Evolutionary conservation across 1,139 yeast species (phyloP).

Genomic region (Nakaseomyces nivariensis): DNA sequence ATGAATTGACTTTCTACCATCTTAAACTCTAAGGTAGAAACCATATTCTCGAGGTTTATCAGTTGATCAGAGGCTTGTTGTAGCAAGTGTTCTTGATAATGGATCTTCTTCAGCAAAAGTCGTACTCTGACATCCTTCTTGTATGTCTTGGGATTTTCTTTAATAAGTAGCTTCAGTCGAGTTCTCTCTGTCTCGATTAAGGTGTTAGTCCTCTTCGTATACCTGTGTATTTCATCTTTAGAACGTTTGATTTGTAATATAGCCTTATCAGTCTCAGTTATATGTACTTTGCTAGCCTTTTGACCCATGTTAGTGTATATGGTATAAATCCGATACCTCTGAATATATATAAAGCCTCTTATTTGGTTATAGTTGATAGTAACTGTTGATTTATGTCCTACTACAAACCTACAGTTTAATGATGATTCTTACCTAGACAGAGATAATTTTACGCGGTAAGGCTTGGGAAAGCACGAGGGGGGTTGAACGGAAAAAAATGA

Average conservation of each 20-base stretch:
- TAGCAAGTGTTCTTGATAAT: constrained; percentile 67
- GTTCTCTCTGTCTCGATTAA: constrained; percentile 36
- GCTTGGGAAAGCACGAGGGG: no score
- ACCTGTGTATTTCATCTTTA: constrained; percentile 71
- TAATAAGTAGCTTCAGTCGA: constrained; percentile 25
- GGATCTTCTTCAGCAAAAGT: constrained; percentile 62
- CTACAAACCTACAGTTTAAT: no score
- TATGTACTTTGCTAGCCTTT: constrained; percentile 32
- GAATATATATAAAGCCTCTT: no score
- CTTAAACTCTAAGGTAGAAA: constrained; percentile 77
- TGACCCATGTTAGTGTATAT: constrained; percentile 23
- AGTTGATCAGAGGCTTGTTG: constrained; percentile 67
- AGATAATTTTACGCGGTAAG: no score
- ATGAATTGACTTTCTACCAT: constrained; percentile 77
- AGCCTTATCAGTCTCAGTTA: constrained; percentile 79
- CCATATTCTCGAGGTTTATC: constrained; percentile 62
- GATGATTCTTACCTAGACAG: neutral
- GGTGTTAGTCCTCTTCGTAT: constrained; percentile 50
- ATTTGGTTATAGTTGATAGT: no score
- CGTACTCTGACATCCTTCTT: constrained; percentile 41
- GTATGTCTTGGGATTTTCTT: constrained; percentile 16
- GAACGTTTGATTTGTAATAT: constrained; percentile 78
- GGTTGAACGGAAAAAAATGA: no score
- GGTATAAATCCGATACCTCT: no score
- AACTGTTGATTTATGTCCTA: no score